Evolutionary conservation across 306 rosid species (phyloP).

Genomic region (Malus orientalis): DNA sequence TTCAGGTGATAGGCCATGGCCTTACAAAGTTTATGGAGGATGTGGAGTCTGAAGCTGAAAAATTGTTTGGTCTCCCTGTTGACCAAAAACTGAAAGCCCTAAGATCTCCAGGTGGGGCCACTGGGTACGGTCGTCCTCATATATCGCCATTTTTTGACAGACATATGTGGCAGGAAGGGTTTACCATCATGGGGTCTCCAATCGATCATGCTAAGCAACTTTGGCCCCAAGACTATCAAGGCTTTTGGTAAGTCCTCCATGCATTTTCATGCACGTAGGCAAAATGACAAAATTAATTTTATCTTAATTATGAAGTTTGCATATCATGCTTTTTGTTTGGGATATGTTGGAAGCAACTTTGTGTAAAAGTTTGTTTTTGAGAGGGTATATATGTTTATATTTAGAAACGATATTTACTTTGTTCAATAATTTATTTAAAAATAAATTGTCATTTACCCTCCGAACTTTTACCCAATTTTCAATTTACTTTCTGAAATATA

Average conservation of each 20-base stretch:
- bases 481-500: no score
- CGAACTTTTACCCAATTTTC: no score
- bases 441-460: background rate
- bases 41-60: constrained; percentile 30
- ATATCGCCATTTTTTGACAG: constrained; percentile 56
- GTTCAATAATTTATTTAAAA: background rate
- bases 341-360: background rate
- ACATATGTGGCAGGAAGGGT: constrained; percentile 88
- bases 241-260: constrained; percentile 62
- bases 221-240: constrained; percentile 51
- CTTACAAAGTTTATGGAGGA: constrained; percentile 28
- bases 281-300: background rate
- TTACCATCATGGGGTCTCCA: constrained; percentile 63
- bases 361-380: background rate
- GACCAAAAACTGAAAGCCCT: constrained; percentile 43
- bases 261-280: constrained; percentile 34
- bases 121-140: constrained; percentile 64
- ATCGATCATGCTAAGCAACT: constrained; percentile 41
- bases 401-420: background rate
- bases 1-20: constrained; percentile 58
- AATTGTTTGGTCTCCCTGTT: constrained; percentile 47
- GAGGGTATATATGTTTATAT: no score
- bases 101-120: constrained; percentile 29
- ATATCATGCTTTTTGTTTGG: background rate
- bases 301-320: background rate